Evolutionary conservation across 106 monocot genomes (phyloP), one percentile per base, ranked within the genome.

Genomic region (Platanthera guangdongensis): DNA sequence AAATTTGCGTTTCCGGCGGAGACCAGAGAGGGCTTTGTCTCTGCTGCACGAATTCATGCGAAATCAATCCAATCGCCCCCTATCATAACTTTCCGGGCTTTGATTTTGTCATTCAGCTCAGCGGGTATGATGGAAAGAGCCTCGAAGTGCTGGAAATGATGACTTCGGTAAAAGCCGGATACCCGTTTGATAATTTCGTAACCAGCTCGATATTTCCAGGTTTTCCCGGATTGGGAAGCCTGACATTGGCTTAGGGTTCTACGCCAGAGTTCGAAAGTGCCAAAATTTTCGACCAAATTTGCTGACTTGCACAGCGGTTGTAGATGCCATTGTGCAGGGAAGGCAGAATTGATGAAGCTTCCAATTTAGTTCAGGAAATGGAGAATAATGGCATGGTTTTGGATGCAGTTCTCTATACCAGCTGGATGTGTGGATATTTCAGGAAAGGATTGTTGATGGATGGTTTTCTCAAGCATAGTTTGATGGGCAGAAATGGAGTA

Each of bases 171-270:
- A 75, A 79, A 47, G 13, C 77, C 5, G 83, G 85, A 19, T 84
- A 77, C 71, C 73, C 76, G 16, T 9, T 83, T 16, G 86, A 86
- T 64, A 79, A 88, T 78, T 77, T 79, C 52, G 68, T 88, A 8
- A 90, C 84, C 47, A 92, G 92, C 54, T 82, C 76, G 48, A 77
- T 95, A 68, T 93, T 69, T 88, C 90, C 32, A 88, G 86, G 77
- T 93, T 83, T 78, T 84, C 72, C 50, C 79, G 72, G 73, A 70
- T 83, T 6, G 88, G 86, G 60, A 85, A 78, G 82, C 79, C 84
- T 4, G 84, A 80, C 12, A 28, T 79, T 1, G 88, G 82, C 14
- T 48, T 90, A 51, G 64, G 72, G 30, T 88, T 93, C 78, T 90
- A 81, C 18, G 75, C 82, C 30, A 76, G 77, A 47, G 52, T 81